Percentiles rank a stretch among this genome's conserved stretches.
Conservation (phyloP, 2,329 filamentous ascomycete species). For the Beauveria pseudobassiana region DNA sequence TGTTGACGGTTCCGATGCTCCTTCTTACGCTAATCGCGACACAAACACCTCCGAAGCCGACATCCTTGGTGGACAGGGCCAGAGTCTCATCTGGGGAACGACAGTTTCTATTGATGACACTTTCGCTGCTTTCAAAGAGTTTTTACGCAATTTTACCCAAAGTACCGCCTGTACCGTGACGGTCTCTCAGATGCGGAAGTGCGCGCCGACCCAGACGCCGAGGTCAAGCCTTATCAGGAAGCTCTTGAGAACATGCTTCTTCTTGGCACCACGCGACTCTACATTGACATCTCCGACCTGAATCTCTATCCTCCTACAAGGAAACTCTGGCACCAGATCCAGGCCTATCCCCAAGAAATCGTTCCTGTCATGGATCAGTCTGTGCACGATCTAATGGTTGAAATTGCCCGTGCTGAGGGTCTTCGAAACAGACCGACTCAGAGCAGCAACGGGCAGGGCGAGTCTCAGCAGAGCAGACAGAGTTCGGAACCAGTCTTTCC, state of each 20-base stretch:
- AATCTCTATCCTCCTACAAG: slow-evolving; percentile 87
- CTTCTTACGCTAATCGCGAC: slow-evolving; percentile 56
- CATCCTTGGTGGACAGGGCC: slow-evolving; percentile 70
- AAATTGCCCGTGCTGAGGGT: slow-evolving; percentile 76
- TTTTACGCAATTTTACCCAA: slow-evolving; percentile 81
- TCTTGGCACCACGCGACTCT: slow-evolving; percentile 74
- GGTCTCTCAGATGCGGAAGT: slow-evolving; percentile 74
- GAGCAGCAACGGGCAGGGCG: slow-evolving; percentile 41
- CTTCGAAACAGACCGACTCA: slow-evolving; percentile 58
- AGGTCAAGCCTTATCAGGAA: slow-evolving; percentile 74
- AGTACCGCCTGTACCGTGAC: slow-evolving; percentile 88
- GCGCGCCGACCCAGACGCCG: slow-evolving; percentile 59
- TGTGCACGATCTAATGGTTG: slow-evolving; percentile 87
- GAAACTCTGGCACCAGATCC: slow-evolving; percentile 92
- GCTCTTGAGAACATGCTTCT: slow-evolving; percentile 87
- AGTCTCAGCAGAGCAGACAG: slow-evolving; percentile 37
- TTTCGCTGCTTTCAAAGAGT: slow-evolving; percentile 81
- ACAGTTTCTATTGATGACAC: slow-evolving; percentile 92
- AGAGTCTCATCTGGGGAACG: slow-evolving; percentile 90
- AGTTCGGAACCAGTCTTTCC: slow-evolving; percentile 73
- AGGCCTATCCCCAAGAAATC: slow-evolving; percentile 92
- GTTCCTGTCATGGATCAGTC: slow-evolving; percentile 94
- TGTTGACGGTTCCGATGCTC: slow-evolving; percentile 46
- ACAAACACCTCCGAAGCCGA: slow-evolving; percentile 91
- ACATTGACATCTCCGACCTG: slow-evolving; percentile 81